These are phyloP conservation scores for Rhizoclosmatium sp. DNA, from an alignment of 192 early-diverging fungal genomes.

Conservation along the genomic window DNA sequence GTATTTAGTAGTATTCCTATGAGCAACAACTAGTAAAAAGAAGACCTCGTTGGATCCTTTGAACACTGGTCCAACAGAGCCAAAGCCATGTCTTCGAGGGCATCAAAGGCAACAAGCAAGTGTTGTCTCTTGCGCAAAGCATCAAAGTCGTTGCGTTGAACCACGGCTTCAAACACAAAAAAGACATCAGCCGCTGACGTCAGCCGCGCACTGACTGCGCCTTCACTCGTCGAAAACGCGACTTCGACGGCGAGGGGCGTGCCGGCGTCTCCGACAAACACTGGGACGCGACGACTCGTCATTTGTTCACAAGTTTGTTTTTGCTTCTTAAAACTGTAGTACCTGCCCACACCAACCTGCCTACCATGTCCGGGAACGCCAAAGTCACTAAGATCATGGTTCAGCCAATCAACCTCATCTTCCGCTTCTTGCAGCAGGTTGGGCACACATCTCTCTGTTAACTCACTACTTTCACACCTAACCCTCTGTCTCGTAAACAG, in stretches of 20 bases:
- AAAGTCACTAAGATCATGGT: conserved; percentile 89
- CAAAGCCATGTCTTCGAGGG: conserved; percentile 60
- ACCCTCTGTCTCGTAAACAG: conserved; percentile 48
- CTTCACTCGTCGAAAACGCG: not conserved
- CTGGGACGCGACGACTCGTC: not conserved
- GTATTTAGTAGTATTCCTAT: not conserved
- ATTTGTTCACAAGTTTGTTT: not conserved
- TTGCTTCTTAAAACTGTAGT: too few relatives aligned
- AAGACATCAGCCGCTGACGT: conserved; percentile 59
- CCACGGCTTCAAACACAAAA: conserved; percentile 54
- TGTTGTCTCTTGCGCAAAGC: conserved; percentile 54
- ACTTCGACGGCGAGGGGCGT: not conserved
- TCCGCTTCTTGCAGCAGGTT: conserved; percentile 94
- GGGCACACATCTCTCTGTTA: not conserved
- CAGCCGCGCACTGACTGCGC: conserved; percentile 10
- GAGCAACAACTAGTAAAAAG: not conserved
- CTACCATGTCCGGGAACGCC: conserved; percentile 32
- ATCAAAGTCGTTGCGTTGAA: conserved; percentile 64
- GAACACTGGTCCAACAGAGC: conserved; percentile 52
- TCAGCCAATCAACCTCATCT: conserved; percentile 94
- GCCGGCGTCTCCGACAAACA: not conserved
- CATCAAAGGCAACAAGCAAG: conserved; percentile 58
- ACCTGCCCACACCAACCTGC: not conserved
- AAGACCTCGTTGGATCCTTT: not conserved
- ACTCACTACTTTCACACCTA: conserved; percentile 3